Base-by-base conservation (phyloP, 202 grass and related monocot genomes). In the Schoenoplectus triqueter region DNA sequence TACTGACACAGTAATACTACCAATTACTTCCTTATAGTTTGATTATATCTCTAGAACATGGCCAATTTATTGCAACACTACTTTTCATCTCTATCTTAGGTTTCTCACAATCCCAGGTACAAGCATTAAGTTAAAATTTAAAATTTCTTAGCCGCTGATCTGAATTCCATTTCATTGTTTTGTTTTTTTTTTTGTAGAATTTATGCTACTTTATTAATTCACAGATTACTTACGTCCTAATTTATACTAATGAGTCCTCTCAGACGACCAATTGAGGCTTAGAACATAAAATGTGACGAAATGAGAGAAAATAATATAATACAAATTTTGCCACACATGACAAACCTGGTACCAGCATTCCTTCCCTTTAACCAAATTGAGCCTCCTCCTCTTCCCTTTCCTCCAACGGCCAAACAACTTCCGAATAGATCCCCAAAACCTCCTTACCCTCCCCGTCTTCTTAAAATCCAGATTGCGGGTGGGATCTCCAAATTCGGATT, bases 401-500 rank as follows among this genome's bases (percentile, higher is more conserved):
- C 75, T n/a, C 42, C 49, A 61, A 46, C 39, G 22, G 5, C 63
- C 49, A 62, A 82, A 63, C 17, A 83, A 21, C 48, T 67, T 87
- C 8, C 45, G 47, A 44, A 89, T 0, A 46, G 63, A 82, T 13
- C 54, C 56, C 2, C 61, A 75, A 44, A 85, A n/a, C 48, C 56
- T 89, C 56, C 57, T 54, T 51, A 68, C 49, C 63, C 19, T 83
- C 10, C 19, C 63, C 54, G 61, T 78, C 75, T 61, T 66, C 64
- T 66, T 22, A 20, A 76, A 31, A 22, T 14, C 10, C 18, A 54
- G 72, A 73, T 56, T 52, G 48, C 14, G 60, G 14, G 49, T 21
- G 4, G 56, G 55, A 8, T 60, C 75, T 48, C 48, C 7, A 81
- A 88, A 88, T 5, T 87, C 76, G 52, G 90, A 89, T 52, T 85